phyloP scores from a whole-genome alignment of 495 filamentous ascomycete species.

The Glonium stellatum region DNA sequence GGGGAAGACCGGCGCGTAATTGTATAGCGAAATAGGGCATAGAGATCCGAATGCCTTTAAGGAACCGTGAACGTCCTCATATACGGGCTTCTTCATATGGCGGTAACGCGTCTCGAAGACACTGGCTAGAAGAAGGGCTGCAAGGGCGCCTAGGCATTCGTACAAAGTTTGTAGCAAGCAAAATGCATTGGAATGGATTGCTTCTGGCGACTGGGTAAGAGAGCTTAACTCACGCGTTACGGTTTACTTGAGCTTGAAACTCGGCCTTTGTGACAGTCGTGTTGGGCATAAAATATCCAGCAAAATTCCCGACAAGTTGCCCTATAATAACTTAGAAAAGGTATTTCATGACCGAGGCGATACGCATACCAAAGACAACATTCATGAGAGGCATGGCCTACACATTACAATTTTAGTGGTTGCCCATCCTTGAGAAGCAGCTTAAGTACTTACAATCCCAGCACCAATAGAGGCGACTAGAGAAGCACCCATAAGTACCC shows the following conservation, averaged over 20 bases:
- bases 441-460: conserved; percentile 20
- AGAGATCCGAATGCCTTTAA: too few species aligned
- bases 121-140: too few species aligned
- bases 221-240: conserved; percentile 19
- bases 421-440: not conserved
- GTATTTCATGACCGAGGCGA: not conserved
- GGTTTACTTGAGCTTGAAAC: conserved; percentile 22
- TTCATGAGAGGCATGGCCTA: conserved; percentile 28
- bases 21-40: too few species aligned
- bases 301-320: conserved; percentile 23
- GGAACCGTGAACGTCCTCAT: too few species aligned
- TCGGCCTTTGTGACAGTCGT: conserved; percentile 20
- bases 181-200: not conserved
- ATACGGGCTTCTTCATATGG: too few species aligned
- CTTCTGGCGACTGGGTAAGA: not conserved
- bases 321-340: conserved; percentile 7
- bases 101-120: too few species aligned
- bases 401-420: not conserved
- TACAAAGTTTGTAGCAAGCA: too few species aligned
- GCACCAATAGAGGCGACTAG: conserved; percentile 27
- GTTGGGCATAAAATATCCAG: conserved; percentile 25
- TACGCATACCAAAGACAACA: conserved; percentile 23
- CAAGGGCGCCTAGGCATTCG: too few species aligned
- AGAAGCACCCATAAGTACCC: conserved; percentile 13
- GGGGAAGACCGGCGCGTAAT: too few species aligned